Conservation (phyloP, 1,139 yeast genomes). For the Suhomyces coccinellae region DNA sequence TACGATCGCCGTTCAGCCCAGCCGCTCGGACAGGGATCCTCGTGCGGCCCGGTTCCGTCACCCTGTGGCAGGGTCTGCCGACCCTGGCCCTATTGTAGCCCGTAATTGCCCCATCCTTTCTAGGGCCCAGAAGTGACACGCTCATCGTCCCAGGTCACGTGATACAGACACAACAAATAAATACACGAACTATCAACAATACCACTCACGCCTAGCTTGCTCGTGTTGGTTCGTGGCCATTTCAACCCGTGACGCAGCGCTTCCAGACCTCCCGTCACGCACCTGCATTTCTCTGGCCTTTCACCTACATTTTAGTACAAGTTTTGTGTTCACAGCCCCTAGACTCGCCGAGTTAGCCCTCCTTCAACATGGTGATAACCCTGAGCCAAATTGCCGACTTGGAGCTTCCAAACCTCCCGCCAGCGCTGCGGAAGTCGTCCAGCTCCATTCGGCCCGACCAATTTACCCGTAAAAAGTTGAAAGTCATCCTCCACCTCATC, state of each 20-base stretch:
- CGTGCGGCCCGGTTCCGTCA: too few species aligned
- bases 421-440: slow-evolving; percentile 6
- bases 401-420: slow-evolving; percentile 21
- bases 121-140: not conserved
- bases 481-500: slow-evolving; percentile 61
- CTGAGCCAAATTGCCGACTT: slow-evolving; percentile 12
- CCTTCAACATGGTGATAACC: slow-evolving; percentile 7
- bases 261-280: not conserved
- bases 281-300: not conserved
- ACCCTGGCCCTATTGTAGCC: not conserved
- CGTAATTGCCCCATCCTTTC: slow-evolving; percentile 1
- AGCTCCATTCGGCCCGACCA: slow-evolving; percentile 32
- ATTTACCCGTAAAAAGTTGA: slow-evolving; percentile 63
- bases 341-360: not conserved
- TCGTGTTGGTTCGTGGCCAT: slow-evolving; percentile 4
- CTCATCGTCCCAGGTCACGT: slow-evolving; percentile 2
- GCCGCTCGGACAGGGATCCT: too few species aligned
- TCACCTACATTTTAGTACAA: not conserved
- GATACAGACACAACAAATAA: slow-evolving; percentile 4
- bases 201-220: not conserved
- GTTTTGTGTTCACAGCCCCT: not conserved
- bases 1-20: too few species aligned
- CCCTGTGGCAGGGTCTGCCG: too few species aligned
- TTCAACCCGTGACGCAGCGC: not conserved
- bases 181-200: slow-evolving; percentile 8